phyloP scores from a whole-genome alignment of 2,329 filamentous ascomycete genomes.

The Zalaria sp. region DNA sequence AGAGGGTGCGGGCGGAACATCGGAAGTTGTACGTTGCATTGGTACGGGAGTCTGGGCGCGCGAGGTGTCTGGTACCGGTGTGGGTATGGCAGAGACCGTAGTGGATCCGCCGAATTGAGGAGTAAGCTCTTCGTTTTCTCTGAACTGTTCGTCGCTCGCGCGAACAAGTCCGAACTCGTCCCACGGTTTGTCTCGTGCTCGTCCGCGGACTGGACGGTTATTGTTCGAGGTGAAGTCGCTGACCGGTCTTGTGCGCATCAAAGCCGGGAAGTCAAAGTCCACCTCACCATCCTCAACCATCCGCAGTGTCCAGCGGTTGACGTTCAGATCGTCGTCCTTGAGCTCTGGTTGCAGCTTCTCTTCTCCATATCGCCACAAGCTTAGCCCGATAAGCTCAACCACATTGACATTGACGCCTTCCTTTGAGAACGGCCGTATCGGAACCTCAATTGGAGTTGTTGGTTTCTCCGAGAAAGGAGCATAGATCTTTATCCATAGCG shows the following conservation, averaged over 20 bases:
- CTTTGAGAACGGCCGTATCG: conserved; percentile 55
- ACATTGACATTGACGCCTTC: conserved; percentile 59
- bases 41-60: conserved; percentile 4
- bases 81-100: conserved; percentile 1
- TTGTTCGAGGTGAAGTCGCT: conserved; percentile 67
- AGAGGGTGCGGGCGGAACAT: conserved; percentile 11
- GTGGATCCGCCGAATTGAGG: conserved; percentile 50
- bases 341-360: conserved; percentile 59
- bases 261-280: conserved; percentile 70
- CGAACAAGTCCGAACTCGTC: conserved; percentile 72
- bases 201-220: conserved; percentile 48
- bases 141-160: conserved; percentile 53
- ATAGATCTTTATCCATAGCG: conserved; percentile 64
- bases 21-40: conserved; percentile 4
- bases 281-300: conserved; percentile 79
- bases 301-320: conserved; percentile 69
- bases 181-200: conserved; percentile 62
- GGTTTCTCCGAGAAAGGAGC: conserved; percentile 54
- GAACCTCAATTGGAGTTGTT: conserved; percentile 54
- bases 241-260: conserved; percentile 61
- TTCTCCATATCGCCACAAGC: conserved; percentile 63
- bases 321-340: conserved; percentile 51
- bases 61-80: conserved; percentile 4
- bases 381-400: conserved; percentile 67
- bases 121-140: conserved; percentile 54